Conservation (phyloP, 1,139 yeast species). For the Taphrina confusa region DNA sequence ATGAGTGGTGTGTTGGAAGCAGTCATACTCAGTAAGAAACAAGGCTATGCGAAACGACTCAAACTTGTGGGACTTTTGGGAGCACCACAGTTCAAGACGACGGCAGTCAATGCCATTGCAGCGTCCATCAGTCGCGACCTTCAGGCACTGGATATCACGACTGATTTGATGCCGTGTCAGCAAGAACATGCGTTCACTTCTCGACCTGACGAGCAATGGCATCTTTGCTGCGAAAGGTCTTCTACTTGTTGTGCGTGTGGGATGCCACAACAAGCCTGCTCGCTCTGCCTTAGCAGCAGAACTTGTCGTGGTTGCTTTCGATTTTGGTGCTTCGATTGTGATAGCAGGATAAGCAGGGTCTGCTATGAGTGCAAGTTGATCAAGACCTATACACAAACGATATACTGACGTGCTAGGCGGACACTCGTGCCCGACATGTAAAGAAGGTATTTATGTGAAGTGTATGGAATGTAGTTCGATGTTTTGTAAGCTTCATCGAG, state of each 20-base stretch:
- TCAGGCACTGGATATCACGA: background rate
- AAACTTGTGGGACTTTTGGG: slow-evolving; percentile 10
- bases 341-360: slow-evolving; percentile 13
- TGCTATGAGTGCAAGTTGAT: slow-evolving; percentile 12
- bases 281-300: slow-evolving; percentile 1
- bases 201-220: slow-evolving; percentile 7
- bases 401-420: slow-evolving; percentile 8
- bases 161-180: slow-evolving; percentile 16
- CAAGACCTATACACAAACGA: background rate
- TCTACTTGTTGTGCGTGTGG: slow-evolving; percentile 2
- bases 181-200: slow-evolving; percentile 12
- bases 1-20: slow-evolving; percentile 6
- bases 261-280: background rate
- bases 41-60: slow-evolving; percentile 1
- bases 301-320: slow-evolving; percentile 19
- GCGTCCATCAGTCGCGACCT: background rate
- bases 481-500: slow-evolving; percentile 18
- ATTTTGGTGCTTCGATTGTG: slow-evolving; percentile 19
- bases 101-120: slow-evolving; percentile 2
- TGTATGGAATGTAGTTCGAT: slow-evolving; percentile 14
- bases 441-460: slow-evolving; percentile 11
- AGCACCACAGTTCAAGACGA: slow-evolving; percentile 17
- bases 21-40: background rate
- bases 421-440: slow-evolving; percentile 11
- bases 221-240: background rate